Evolutionary conservation across 1,284 basidiomycete genomes (phyloP).

Genomic region (Papiliotrema fonsecae): DNA sequence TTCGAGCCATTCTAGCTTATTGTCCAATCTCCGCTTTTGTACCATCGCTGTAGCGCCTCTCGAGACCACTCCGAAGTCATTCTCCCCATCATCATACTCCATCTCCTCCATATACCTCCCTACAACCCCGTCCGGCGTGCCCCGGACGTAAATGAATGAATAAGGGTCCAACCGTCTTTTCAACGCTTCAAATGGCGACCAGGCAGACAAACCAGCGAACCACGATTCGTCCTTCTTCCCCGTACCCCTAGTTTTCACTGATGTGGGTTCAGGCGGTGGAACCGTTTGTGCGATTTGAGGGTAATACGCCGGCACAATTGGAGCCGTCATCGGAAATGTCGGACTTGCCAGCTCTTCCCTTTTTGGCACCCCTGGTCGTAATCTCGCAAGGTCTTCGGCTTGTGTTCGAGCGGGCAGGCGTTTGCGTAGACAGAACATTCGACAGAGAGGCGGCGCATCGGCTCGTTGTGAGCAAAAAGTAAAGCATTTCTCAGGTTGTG

Average conservation of each 20-base stretch:
- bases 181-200: constrained; percentile 26
- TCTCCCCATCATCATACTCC: constrained; percentile 38
- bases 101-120: constrained; percentile 46
- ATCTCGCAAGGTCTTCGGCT: constrained; percentile 23
- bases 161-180: constrained; percentile 25
- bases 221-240: background rate
- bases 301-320: too few species aligned
- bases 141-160: constrained; percentile 37
- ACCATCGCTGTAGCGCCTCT: constrained; percentile 15
- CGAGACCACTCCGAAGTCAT: constrained; percentile 35
- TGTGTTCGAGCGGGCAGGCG: constrained; percentile 16
- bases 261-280: too few species aligned
- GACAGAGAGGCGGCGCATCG: constrained; percentile 27
- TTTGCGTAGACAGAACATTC: constrained; percentile 39
- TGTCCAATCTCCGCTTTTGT: constrained; percentile 14
- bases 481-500: constrained; percentile 38
- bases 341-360: too few species aligned
- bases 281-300: too few species aligned
- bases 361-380: too few species aligned
- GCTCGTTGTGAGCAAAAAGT: constrained; percentile 36
- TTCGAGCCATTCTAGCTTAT: constrained; percentile 25
- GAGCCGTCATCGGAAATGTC: too few species aligned
- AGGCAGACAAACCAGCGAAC: background rate
- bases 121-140: constrained; percentile 38
- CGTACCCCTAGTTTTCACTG: too few species aligned